phyloP scores from a whole-genome alignment of 2,329 filamentous ascomycete species.

The Gremmenia infestans region DNA sequence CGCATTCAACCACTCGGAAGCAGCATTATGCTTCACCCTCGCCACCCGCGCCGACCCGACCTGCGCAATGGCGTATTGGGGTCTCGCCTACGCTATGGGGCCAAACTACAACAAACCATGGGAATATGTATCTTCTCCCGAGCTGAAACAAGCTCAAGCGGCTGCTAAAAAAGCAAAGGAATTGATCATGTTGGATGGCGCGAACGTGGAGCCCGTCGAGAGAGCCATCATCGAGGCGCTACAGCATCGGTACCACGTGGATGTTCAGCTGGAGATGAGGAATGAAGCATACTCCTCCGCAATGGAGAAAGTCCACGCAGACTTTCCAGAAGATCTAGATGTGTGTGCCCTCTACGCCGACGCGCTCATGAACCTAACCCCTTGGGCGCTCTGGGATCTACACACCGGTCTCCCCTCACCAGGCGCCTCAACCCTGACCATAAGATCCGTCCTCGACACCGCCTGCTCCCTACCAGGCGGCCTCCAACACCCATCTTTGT shows the following conservation, averaged over 20 bases:
- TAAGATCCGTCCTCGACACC: slow-evolving; percentile 52
- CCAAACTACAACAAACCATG: slow-evolving; percentile 79
- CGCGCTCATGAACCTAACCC: slow-evolving; percentile 59
- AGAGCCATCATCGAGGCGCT: slow-evolving; percentile 60
- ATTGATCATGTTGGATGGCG: slow-evolving; percentile 17
- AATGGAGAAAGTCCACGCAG: slow-evolving; percentile 50
- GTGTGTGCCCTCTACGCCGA: slow-evolving; percentile 61
- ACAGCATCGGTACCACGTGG: slow-evolving; percentile 49
- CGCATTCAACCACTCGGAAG: slow-evolving; percentile 72
- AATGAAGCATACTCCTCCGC: slow-evolving; percentile 57
- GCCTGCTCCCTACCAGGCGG: slow-evolving; percentile 48
- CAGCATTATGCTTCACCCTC: slow-evolving; percentile 56
- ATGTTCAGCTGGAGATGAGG: slow-evolving; percentile 47
- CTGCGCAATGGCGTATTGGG: slow-evolving; percentile 65
- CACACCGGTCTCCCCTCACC: slow-evolving; percentile 50
- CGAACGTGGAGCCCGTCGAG: slow-evolving; percentile 47
- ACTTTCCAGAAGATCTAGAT: slow-evolving; percentile 53
- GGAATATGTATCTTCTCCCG: slow-evolving; percentile 61
- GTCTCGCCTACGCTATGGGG: slow-evolving; percentile 64
- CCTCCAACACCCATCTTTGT: slow-evolving; percentile 58
- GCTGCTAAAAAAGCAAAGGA: slow-evolving; percentile 42
- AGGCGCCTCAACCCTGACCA: slow-evolving; percentile 52
- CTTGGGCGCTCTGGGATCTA: slow-evolving; percentile 61
- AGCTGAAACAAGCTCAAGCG: slow-evolving; percentile 47
- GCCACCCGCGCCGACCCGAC: slow-evolving; percentile 49